Evolutionary conservation across 768 basidiomycete genomes (phyloP).

Genomic region (Tulasnella sp.): DNA sequence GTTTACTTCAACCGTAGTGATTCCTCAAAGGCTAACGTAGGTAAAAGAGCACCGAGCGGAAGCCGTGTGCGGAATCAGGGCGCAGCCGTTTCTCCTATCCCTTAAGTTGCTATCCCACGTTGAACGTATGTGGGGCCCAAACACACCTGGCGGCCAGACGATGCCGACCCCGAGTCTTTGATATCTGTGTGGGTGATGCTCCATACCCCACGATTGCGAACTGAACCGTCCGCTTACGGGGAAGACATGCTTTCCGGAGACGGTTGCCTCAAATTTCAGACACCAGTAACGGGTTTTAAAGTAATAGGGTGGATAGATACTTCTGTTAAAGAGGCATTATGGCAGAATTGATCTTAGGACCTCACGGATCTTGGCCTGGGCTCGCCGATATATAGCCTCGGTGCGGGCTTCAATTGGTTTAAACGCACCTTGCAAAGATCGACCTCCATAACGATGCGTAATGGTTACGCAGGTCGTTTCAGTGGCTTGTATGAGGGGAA

Average conservation of each 20-base stretch:
- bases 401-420: no score
- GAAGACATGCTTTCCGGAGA: neutral
- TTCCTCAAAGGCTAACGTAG: neutral
- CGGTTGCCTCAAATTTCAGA: neutral
- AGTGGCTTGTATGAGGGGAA: no score
- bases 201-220: neutral
- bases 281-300: neutral
- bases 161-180: neutral
- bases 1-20: neutral
- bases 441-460: no score
- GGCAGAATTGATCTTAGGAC: no score
- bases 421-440: no score
- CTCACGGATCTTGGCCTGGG: no score
- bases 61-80: neutral
- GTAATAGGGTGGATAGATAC: neutral
- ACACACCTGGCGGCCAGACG: no score
- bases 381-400: no score
- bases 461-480: no score
- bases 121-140: neutral
- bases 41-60: neutral
- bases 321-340: no score
- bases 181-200: neutral
- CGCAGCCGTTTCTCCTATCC: neutral
- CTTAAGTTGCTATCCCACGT: neutral
- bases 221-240: neutral